These are phyloP conservation scores for Barnettozyma salicaria DNA, from an alignment of 805 yeast genomes.

Conservation along the genomic window DNA sequence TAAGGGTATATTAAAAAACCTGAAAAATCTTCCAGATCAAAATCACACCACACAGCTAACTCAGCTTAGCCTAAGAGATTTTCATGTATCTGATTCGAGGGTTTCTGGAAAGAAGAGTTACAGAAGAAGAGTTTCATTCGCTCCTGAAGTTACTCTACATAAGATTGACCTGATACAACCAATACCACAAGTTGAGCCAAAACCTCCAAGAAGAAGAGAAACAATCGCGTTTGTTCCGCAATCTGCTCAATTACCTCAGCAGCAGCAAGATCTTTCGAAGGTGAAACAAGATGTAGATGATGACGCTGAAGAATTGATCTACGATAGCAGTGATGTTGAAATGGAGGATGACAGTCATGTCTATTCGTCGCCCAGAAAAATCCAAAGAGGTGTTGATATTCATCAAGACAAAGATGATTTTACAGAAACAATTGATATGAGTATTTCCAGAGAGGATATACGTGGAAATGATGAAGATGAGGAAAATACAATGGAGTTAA, in stretches of 20 bases:
- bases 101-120: conserved; percentile 15
- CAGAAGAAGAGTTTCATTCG: conserved; percentile 27
- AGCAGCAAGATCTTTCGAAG: conserved; percentile 8
- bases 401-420: conserved; percentile 18
- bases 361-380: conserved; percentile 20
- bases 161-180: conserved; percentile 22
- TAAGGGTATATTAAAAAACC: conserved; percentile 22
- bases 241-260: conserved; percentile 4
- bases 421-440: conserved; percentile 20
- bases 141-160: conserved; percentile 28
- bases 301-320: conserved; percentile 16
- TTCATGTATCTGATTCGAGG: conserved; percentile 2
- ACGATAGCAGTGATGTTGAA: conserved; percentile 26
- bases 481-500: conserved; percentile 26
- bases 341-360: conserved; percentile 24
- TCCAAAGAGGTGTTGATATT: conserved; percentile 14
- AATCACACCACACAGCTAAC: conserved; percentile 15
- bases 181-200: conserved; percentile 11
- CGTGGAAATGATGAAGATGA: conserved; percentile 11
- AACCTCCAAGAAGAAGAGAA: conserved; percentile 24
- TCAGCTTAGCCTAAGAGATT: conserved; percentile 18
- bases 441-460: conserved; percentile 10
- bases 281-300: conserved; percentile 9
- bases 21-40: conserved; percentile 9
- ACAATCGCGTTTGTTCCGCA: conserved; percentile 24